Base-by-base conservation (phyloP, 2,329 filamentous ascomycete genomes). In the Alternaria conjuncta region DNA sequence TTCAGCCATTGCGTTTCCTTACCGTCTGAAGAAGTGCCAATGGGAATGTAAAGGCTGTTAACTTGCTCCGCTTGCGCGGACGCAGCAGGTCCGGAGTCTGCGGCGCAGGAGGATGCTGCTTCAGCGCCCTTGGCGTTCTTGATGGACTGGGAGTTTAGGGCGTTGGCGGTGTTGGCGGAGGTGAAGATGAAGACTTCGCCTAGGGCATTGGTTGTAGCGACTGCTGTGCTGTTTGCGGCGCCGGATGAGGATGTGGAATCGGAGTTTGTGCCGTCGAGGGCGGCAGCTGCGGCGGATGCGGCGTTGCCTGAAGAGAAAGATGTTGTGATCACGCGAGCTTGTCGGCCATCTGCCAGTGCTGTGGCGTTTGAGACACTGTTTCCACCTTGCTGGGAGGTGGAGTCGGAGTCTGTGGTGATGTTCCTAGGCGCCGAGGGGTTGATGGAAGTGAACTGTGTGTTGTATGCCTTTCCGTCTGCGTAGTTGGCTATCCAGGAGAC, bases 401-500 rank as follows among this genome's bases (percentile, higher is more conserved):
- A 55, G 4, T 36, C 25, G 0, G 53, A 55, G 53, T 55, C 41
- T 18, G 54, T 45, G 9, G 54, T 56, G 12, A 56, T 45, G 25
- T 56, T 56, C 5, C 41, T 25, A 10, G 55, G 55, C 1, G 43
- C 55, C 0, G 43, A 47, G 2, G 55, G 55, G 5, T 47, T 47
- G 25, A 57, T 30, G 6, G 26, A 47, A 13, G 43, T 57, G 15
- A 47, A 25, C 13, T 57, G 55, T 8, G 55, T 57, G 15, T 57
- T 57, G 44, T 57, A 57, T 9, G 44, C 7, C 20, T 32, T 47
- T 15, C 55, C 44, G 44, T 47, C 21, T 20, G 26, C 44, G 13
- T 57, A 57, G 43, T 57, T 57, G 46, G 43, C 55, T 30, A 57
- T 45, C 55, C 55, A 57, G 0, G 55, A 57, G 18, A 57, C 44